Percentiles rank a stretch among this genome's conserved stretches.
phyloP scores from a whole-genome alignment of 164 flowering plant genomes.

The Aristolochia californica region DNA sequence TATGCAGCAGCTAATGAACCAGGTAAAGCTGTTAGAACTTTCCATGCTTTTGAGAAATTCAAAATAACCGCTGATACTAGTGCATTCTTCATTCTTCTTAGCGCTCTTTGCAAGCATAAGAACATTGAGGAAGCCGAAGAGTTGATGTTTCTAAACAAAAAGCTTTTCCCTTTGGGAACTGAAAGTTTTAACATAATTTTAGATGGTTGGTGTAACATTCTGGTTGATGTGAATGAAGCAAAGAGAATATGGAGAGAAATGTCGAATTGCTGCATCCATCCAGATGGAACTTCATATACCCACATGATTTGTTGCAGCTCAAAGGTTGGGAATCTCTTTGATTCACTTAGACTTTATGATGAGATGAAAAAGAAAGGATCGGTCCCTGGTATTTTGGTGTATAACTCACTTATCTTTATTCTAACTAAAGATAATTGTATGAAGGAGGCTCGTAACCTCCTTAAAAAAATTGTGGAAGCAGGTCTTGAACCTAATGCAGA shows the following conservation, averaged over 20 bases:
- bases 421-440: conserved; percentile 68
- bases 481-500: conserved; percentile 49
- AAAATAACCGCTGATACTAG: conserved; percentile 37
- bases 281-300: conserved; percentile 54
- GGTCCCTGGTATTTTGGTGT: conserved; percentile 52
- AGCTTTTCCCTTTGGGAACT: conserved; percentile 56
- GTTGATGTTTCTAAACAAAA: conserved; percentile 56
- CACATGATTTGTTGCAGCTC: conserved; percentile 84
- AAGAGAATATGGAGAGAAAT: conserved; percentile 94
- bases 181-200: conserved; percentile 79
- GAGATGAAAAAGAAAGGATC: conserved; percentile 75
- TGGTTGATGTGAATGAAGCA: conserved; percentile 59
- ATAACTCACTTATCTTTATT: conserved; percentile 68
- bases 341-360: conserved; percentile 76
- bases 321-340: conserved; percentile 69
- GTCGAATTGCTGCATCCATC: conserved; percentile 59
- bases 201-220: conserved; percentile 74
- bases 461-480: conserved; percentile 45
- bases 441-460: conserved; percentile 54
- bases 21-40: conserved; percentile 56
- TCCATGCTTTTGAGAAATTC: conserved; percentile 67
- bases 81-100: conserved; percentile 44
- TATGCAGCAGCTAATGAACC: conserved; percentile 70
- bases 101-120: conserved; percentile 55
- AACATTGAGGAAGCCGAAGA: conserved; percentile 90